phyloP scores from a whole-genome alignment of 2,329 filamentous ascomycete genomes.

The Beauveria sp. region DNA sequence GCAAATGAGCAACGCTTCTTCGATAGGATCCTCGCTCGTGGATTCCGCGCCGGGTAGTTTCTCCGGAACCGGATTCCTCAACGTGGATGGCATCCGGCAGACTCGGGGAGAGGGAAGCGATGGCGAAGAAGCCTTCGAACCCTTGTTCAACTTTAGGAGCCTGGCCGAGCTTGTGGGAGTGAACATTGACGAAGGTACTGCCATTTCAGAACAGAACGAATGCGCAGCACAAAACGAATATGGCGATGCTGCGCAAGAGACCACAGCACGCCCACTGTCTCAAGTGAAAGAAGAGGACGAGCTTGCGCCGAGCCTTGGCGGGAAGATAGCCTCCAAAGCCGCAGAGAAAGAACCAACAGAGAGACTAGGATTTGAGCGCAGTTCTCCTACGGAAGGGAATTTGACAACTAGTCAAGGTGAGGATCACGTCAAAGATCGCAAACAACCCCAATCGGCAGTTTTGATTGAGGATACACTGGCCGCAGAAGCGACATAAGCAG shows the following conservation, averaged over 20 bases:
- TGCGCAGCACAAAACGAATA: not conserved
- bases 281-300: slow-evolving; percentile 32
- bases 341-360: slow-evolving; percentile 1
- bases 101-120: slow-evolving; percentile 41
- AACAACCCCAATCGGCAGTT: not conserved
- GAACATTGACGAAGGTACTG: slow-evolving; percentile 41
- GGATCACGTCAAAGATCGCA: not conserved
- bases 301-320: slow-evolving; percentile 24
- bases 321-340: not conserved
- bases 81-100: slow-evolving; percentile 29
- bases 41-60: slow-evolving; percentile 57
- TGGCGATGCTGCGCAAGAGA: slow-evolving; percentile 17
- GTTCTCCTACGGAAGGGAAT: not conserved
- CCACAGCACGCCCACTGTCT: slow-evolving; percentile 23
- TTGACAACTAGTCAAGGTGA: not conserved
- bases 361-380: not conserved
- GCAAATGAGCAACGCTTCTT: slow-evolving; percentile 82
- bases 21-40: slow-evolving; percentile 66
- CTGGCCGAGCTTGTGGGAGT: slow-evolving; percentile 76
- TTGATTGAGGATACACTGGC: not conserved
- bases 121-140: slow-evolving; percentile 51
- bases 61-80: slow-evolving; percentile 26
- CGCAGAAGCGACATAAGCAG: not conserved
- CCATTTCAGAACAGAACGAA: slow-evolving; percentile 19
- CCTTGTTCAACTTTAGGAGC: slow-evolving; percentile 88